Conservation (phyloP, 2,329 filamentous ascomycete genomes). For the Hymenoscyphus infarciens region DNA sequence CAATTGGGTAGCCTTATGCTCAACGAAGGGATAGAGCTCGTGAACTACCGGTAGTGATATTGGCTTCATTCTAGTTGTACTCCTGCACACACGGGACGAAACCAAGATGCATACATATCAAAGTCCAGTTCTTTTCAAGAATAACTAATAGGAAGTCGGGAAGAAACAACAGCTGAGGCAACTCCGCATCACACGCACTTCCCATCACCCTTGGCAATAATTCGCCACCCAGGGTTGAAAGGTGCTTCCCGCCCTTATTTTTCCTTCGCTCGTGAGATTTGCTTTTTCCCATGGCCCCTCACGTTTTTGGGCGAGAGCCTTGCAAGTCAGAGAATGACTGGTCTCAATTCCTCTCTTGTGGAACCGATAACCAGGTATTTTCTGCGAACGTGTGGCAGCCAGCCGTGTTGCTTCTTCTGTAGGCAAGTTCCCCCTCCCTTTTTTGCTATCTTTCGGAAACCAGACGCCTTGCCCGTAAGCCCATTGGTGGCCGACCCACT, state of each 20-base stretch:
- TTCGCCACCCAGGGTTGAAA: not conserved
- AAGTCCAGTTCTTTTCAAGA: not conserved
- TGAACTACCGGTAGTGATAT: conserved; percentile 1
- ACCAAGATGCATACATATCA: conserved; percentile 1
- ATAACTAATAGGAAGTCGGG: conserved; percentile 1
- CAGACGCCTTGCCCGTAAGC: not conserved
- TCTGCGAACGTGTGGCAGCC: not conserved
- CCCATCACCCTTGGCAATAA: conserved; percentile 2
- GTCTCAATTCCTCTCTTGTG: not conserved
- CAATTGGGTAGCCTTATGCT: conserved; percentile 3
- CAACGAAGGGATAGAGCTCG: not conserved
- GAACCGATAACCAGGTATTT: not conserved
- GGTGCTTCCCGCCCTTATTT: not conserved
- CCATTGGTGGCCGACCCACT: not conserved
- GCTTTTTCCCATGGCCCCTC: conserved; percentile 2
- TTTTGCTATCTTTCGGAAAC: not conserved
- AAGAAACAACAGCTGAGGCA: not conserved
- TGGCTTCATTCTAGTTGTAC: not conserved
- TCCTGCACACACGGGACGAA: not conserved
- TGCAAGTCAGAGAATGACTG: not conserved
- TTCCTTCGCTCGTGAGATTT: not conserved
- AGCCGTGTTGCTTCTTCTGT: not conserved
- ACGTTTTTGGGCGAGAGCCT: not conserved
- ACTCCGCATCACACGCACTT: not conserved
- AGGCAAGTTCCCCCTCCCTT: not conserved